These are phyloP conservation scores for Cymbopogon flexuosus DNA, from an alignment of 202 grass and related monocot genomes.

Conservation along the genomic window DNA sequence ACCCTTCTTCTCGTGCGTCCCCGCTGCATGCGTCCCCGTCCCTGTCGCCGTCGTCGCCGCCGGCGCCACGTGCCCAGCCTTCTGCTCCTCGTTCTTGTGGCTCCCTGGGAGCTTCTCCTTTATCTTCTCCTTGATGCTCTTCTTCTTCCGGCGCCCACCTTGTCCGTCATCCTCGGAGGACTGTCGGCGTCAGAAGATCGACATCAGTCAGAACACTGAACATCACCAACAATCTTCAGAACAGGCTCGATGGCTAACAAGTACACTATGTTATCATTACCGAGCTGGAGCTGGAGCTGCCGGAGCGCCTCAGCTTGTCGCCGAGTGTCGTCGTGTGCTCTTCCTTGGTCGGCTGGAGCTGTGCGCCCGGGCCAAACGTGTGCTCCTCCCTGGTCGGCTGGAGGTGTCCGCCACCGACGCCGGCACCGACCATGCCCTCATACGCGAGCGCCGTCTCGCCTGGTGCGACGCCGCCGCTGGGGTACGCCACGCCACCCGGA, in stretches of 20 bases:
- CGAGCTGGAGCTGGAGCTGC: constrained; percentile 62
- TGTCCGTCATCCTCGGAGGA: constrained; percentile 71
- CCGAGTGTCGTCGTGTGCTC: constrained; percentile 29
- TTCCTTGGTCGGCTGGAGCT: constrained; percentile 32
- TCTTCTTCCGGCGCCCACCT: constrained; percentile 66
- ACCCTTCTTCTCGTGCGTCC: constrained; percentile 68
- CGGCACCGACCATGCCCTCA: constrained; percentile 20
- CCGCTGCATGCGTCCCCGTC: constrained; percentile 31
- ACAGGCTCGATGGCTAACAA: neutral
- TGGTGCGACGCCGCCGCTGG: neutral
- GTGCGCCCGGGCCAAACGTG: constrained; percentile 28
- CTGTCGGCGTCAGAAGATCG: neutral
- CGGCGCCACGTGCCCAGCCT: constrained; percentile 10
- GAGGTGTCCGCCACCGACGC: too few relatives aligned
- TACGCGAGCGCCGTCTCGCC: constrained; percentile 20
- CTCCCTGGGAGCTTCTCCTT: constrained; percentile 70
- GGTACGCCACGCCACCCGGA: neutral
- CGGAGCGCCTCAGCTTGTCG: constrained; percentile 44
- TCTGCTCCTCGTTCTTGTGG: constrained; percentile 41
- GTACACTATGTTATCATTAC: neutral
- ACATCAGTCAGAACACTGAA: neutral
- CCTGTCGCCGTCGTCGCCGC: neutral
- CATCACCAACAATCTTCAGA: neutral
- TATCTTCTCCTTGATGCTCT: constrained; percentile 71
- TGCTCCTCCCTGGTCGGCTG: neutral